Evolutionary conservation across 495 filamentous ascomycete species (phyloP).

Genomic region (Podospora sp.): DNA sequence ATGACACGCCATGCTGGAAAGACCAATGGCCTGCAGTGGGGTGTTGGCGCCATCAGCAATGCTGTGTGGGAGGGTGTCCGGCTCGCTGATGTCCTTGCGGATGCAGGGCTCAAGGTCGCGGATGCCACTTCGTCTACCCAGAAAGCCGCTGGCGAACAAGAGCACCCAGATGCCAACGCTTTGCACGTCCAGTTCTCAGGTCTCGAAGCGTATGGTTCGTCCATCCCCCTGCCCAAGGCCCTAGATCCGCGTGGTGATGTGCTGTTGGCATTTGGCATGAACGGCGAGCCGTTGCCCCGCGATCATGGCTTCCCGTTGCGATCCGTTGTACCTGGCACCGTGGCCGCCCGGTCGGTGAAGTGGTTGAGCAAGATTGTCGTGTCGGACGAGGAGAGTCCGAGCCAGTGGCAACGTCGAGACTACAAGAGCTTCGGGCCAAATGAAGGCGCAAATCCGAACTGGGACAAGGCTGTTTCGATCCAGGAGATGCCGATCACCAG

Average conservation of each 20-base stretch:
- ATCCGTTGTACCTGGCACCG: conserved; percentile 62
- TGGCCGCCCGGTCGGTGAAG: conserved; percentile 65
- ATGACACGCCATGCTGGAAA: conserved; percentile 57
- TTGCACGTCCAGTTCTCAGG: conserved; percentile 61
- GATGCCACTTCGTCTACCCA: conserved; percentile 15
- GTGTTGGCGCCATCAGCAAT: conserved; percentile 59
- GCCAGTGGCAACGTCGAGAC: conserved; percentile 63
- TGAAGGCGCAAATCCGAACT: conserved; percentile 55
- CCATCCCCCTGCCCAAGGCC: conserved; percentile 59
- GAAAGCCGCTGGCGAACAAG: conserved; percentile 15
- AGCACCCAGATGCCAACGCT: conserved; percentile 35
- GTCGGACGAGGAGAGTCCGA: conserved; percentile 57
- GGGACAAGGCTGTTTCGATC: conserved; percentile 57
- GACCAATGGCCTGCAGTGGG: conserved; percentile 63
- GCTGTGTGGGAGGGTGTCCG: conserved; percentile 64
- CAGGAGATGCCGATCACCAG: conserved; percentile 64
- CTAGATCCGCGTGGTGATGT: conserved; percentile 61
- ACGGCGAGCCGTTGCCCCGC: conserved; percentile 55
- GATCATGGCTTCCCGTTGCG: conserved; percentile 65
- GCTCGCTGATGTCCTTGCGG: conserved; percentile 60
- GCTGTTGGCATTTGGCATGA: conserved; percentile 63
- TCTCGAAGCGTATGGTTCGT: conserved; percentile 62
- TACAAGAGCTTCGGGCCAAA: conserved; percentile 67
- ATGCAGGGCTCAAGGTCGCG: conserved; percentile 47
- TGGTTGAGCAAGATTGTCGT: conserved; percentile 65